These are phyloP conservation scores for Oryza brachyantha DNA, from an alignment of 176 grass and related monocot genomes.

Conservation along the genomic window DNA sequence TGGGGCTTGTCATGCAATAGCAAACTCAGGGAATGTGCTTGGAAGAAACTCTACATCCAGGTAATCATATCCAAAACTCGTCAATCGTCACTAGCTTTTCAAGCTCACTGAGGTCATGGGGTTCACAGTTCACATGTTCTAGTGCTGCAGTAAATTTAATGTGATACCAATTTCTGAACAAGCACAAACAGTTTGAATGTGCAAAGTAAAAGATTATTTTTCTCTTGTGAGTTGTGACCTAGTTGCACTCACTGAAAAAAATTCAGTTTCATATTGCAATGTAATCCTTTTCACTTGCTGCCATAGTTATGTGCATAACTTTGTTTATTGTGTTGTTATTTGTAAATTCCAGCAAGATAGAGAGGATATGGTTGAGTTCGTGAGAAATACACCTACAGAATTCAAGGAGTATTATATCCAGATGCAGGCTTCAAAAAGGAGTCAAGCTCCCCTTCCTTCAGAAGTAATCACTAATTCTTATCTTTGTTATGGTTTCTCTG, in stretches of 20 bases:
- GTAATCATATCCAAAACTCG: constrained; percentile 24
- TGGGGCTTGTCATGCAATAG: constrained; percentile 65
- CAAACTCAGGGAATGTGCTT: constrained; percentile 67
- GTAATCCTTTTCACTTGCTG: constrained; percentile 8
- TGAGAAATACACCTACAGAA: constrained; percentile 67
- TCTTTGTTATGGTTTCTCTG: not conserved
- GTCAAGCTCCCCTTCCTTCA: constrained; percentile 74
- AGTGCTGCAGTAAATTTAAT: not conserved
- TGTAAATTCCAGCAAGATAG: constrained; percentile 52
- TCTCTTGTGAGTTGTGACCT: not conserved
- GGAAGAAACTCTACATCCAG: constrained; percentile 98
- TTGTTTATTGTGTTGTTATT: constrained; percentile 16
- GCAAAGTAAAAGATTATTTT: not conserved
- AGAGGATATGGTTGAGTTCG: constrained; percentile 88
- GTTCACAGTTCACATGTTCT: not conserved
- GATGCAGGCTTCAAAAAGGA: constrained; percentile 94
- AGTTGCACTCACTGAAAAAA: not conserved
- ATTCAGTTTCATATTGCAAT: not conserved
- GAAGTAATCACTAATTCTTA: constrained; percentile 44
- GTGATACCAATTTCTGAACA: not conserved
- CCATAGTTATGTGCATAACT: not conserved
- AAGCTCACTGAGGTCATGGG: not conserved
- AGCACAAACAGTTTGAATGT: not conserved
- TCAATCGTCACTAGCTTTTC: not conserved
- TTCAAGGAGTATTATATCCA: constrained; percentile 98